phyloP scores from a whole-genome alignment of 306 rosid genomes.

The Glycyrrhiza uralensis region DNA sequence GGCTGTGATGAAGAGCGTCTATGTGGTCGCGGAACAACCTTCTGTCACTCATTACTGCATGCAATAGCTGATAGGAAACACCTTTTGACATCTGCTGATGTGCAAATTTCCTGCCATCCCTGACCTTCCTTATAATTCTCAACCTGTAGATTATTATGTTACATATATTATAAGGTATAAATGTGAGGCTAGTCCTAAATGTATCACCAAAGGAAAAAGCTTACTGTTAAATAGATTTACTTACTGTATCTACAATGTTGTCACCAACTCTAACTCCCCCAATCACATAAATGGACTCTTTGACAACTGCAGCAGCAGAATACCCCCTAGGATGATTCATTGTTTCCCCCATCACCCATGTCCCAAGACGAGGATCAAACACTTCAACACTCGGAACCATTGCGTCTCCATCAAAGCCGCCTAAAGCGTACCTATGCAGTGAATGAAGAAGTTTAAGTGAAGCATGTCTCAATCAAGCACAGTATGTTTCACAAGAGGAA shows the following conservation, averaged over 20 bases:
- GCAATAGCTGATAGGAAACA: slow-evolving; percentile 62
- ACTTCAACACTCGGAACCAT: slow-evolving; percentile 76
- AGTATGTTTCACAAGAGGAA: neutral
- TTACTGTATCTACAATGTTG: slow-evolving; percentile 43
- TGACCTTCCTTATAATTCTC: slow-evolving; percentile 63
- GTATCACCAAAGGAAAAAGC: neutral
- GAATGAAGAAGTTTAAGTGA: slow-evolving; percentile 10
- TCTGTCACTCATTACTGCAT: neutral
- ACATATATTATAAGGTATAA: neutral
- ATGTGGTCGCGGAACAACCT: neutral
- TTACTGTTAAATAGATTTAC: slow-evolving; percentile 22
- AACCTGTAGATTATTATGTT: slow-evolving; percentile 42
- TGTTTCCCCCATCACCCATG: slow-evolving; percentile 64
- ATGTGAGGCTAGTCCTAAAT: neutral
- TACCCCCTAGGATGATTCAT: slow-evolving; percentile 65
- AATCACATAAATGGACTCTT: slow-evolving; percentile 53
- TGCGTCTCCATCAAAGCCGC: slow-evolving; percentile 60
- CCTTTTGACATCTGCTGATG: slow-evolving; percentile 39
- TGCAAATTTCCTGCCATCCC: slow-evolving; percentile 57
- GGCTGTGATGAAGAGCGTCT: neutral
- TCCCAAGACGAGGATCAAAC: slow-evolving; percentile 70
- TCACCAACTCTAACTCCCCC: slow-evolving; percentile 55
- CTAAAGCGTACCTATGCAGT: slow-evolving; percentile 54
- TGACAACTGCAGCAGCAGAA: slow-evolving; percentile 59
- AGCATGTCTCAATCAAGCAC: neutral